Percentiles rank a stretch among this genome's conserved stretches.
These are phyloP conservation scores for Debaryomyces nepalensis DNA, from an alignment of 1,139 yeast species.

Conservation along the genomic window DNA sequence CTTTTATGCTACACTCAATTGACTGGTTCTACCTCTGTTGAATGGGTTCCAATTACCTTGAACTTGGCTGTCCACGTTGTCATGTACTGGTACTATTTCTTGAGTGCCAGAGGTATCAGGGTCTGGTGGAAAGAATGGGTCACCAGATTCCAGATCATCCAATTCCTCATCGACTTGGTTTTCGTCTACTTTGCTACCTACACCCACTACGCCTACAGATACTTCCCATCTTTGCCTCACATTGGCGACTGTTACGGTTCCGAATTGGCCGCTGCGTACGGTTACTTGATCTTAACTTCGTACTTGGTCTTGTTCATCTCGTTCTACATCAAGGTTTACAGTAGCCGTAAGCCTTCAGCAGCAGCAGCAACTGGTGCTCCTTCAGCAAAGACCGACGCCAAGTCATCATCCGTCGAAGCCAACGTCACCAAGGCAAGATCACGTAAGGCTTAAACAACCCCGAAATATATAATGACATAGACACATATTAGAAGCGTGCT, in stretches of 20 bases:
- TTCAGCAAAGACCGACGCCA: slow-evolving; percentile 15
- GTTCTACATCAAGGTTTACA: slow-evolving; percentile 89
- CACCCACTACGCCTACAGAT: slow-evolving; percentile 69
- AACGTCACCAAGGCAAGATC: slow-evolving; percentile 27
- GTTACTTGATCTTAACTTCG: slow-evolving; percentile 86
- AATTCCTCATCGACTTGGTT: slow-evolving; percentile 84
- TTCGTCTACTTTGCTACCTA: slow-evolving; percentile 94
- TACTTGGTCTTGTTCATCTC: slow-evolving; percentile 90
- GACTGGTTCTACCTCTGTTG: slow-evolving; percentile 86
- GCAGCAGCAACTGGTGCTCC: slow-evolving; percentile 16
- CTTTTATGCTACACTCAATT: slow-evolving; percentile 92
- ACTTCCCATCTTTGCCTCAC: slow-evolving; percentile 71
- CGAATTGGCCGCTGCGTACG: slow-evolving; percentile 89
- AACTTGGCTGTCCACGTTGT: slow-evolving; percentile 94
- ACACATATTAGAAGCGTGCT: not conserved
- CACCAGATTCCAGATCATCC: slow-evolving; percentile 93
- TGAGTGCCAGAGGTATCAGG: slow-evolving; percentile 89
- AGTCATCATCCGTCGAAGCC: slow-evolving; percentile 12
- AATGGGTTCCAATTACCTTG: slow-evolving; percentile 92
- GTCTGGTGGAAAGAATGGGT: slow-evolving; percentile 99
- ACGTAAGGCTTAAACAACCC: slow-evolving; percentile 14
- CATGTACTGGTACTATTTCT: slow-evolving; percentile 98
- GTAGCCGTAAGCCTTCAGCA: slow-evolving; percentile 36
- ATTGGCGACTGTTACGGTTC: slow-evolving; percentile 90
- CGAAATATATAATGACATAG: slow-evolving; percentile 2